Percentiles rank a stretch among this genome's conserved stretches.
These are phyloP conservation scores for Aspergillus homomorphus DNA, from an alignment of 495 filamentous ascomycete genomes.

Conservation along the genomic window DNA sequence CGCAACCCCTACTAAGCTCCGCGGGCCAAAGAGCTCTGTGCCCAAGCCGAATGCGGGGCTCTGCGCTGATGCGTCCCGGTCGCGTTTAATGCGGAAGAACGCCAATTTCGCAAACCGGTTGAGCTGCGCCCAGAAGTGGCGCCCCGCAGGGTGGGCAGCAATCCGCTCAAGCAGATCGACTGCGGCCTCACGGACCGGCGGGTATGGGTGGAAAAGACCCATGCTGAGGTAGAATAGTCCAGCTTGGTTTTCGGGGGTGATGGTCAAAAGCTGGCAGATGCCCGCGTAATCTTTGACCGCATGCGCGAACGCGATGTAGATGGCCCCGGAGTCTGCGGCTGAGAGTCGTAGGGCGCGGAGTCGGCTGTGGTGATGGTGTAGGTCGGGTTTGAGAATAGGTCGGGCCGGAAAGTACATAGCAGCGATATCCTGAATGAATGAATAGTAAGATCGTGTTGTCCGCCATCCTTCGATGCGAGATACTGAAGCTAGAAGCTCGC, in stretches of 20 bases:
- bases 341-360: constrained; percentile 73
- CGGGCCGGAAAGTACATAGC: constrained; percentile 51
- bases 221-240: constrained; percentile 90
- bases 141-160: constrained; percentile 79
- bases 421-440: constrained; percentile 79
- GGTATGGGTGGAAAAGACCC: constrained; percentile 88
- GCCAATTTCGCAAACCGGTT: constrained; percentile 87
- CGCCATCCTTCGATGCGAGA: constrained; percentile 94
- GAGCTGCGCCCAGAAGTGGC: constrained; percentile 86
- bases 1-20: constrained; percentile 41
- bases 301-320: constrained; percentile 76
- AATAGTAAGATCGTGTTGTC: constrained; percentile 90
- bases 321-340: constrained; percentile 64
- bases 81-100: constrained; percentile 64
- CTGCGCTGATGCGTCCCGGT: constrained; percentile 46
- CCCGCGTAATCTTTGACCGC: constrained; percentile 80
- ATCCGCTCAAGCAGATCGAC: constrained; percentile 82
- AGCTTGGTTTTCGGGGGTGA: constrained; percentile 80
- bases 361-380: constrained; percentile 89
- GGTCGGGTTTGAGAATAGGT: constrained; percentile 78
- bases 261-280: constrained; percentile 81
- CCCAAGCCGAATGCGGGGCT: constrained; percentile 10
- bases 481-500: constrained; percentile 84
- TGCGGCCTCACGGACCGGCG: constrained; percentile 70
- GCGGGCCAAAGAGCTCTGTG: constrained; percentile 26